Percentiles rank a stretch among this genome's conserved stretches.
These are phyloP conservation scores for Amborella trichopoda DNA, from an alignment of 164 flowering plant genomes.

Conservation along the genomic window DNA sequence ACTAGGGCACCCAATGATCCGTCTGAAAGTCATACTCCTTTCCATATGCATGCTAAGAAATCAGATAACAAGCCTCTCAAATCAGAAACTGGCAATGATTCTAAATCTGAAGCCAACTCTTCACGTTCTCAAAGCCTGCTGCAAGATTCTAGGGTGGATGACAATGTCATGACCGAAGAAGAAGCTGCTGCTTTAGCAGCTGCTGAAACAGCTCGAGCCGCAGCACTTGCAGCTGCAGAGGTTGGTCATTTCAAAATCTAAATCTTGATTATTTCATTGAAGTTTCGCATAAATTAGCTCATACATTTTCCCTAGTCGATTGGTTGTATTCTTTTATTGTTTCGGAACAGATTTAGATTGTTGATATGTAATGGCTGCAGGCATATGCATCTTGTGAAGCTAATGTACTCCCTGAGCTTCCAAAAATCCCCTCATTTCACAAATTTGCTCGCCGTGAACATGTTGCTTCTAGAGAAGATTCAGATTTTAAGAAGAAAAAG, in stretches of 20 bases:
- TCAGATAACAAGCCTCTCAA: conserved; percentile 20
- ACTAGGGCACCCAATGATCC: conserved; percentile 19
- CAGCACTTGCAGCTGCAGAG: conserved; percentile 54
- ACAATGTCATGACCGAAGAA: conserved; percentile 58
- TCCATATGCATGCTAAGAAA: conserved; percentile 22
- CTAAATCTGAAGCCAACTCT: conserved; percentile 30
- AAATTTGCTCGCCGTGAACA: conserved; percentile 95
- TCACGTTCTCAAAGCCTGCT: conserved; percentile 25
- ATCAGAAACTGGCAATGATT: conserved; percentile 21
- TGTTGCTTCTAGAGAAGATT: conserved; percentile 72
- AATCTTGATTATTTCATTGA: too few relatives aligned
- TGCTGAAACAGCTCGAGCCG: conserved; percentile 82
- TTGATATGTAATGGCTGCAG: conserved; percentile 45
- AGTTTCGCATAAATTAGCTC: too few relatives aligned
- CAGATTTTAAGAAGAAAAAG: conserved; percentile 41
- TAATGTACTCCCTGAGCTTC: conserved; percentile 50
- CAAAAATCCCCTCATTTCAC: conserved; percentile 95
- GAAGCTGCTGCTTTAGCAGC: conserved; percentile 88
- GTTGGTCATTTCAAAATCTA: conserved; percentile 46
- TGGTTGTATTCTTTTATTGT: too few relatives aligned
- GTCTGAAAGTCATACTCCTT: conserved; percentile 25
- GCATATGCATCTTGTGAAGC: conserved; percentile 83
- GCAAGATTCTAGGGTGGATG: conserved; percentile 33
- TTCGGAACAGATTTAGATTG: too few relatives aligned
- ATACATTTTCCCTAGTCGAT: too few relatives aligned